Evolutionary conservation across 371 early-diverging fungal species (phyloP).

Genomic region (Rhizopus delemar): DNA sequence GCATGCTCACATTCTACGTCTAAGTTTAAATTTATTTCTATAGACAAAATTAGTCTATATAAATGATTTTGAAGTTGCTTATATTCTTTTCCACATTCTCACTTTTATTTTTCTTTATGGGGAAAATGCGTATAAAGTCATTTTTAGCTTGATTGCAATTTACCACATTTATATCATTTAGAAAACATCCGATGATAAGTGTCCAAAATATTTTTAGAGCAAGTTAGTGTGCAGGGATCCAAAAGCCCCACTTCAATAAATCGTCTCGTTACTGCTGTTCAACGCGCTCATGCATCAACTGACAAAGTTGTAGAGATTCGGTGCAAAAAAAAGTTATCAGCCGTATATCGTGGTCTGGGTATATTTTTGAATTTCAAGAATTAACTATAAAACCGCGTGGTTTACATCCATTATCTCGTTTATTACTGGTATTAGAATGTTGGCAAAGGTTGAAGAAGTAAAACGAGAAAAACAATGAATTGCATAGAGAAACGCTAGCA

Average conservation of each 20-base stretch:
- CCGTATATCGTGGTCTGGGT: conserved; percentile 4
- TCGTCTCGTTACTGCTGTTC: conserved; percentile 1
- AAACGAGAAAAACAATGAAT: no score
- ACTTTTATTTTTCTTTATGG: conserved; percentile 4
- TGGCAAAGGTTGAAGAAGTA: no score
- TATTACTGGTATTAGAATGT: no score
- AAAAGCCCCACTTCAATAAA: conserved; percentile 2
- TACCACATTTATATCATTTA: conserved; percentile 4
- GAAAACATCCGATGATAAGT: conserved; percentile 3
- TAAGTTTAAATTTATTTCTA: conserved; percentile 1
- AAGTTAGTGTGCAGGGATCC: conserved; percentile 2
- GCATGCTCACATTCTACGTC: conserved; percentile 3
- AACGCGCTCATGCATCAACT: conserved; percentile 1
- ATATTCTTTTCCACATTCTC: conserved; percentile 3
- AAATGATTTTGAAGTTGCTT: conserved; percentile 1
- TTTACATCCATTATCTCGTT: no score
- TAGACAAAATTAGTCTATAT: conserved; percentile 5
- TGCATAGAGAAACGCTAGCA: no score
- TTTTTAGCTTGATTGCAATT: conserved; percentile 3
- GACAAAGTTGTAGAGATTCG: conserved; percentile 2
- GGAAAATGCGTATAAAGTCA: background rate
- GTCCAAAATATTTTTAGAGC: conserved; percentile 5
- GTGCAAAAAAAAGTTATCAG: conserved; percentile 2
- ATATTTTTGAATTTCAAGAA: conserved; percentile 5
- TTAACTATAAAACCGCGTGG: no score